These are phyloP conservation scores for Mycena sp. DNA, from an alignment of 1,284 basidiomycete genomes.

Conservation along the genomic window DNA sequence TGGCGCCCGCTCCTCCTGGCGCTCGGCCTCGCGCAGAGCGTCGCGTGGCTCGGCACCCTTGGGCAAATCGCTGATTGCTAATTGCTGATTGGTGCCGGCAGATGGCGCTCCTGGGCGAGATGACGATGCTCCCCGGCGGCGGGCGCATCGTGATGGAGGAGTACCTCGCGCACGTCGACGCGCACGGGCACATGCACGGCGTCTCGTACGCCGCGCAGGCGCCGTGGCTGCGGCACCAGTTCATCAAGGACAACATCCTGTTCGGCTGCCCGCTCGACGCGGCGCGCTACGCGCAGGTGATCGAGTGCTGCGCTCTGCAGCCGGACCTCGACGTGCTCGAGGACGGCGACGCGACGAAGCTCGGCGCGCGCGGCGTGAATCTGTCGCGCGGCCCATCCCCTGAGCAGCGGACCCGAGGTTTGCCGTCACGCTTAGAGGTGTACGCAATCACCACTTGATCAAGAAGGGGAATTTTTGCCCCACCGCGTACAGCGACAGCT, in stretches of 20 bases:
- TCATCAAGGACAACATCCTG: slow-evolving; percentile 66
- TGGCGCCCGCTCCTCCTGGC: slow-evolving; percentile 15
- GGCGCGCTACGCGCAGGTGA: slow-evolving; percentile 58
- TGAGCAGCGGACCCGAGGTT: no score
- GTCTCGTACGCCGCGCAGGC: slow-evolving; percentile 86
- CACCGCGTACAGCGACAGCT: no score
- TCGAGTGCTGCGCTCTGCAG: slow-evolving; percentile 68
- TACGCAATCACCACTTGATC: no score
- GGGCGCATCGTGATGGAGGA: slow-evolving; percentile 73
- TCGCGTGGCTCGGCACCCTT: slow-evolving; percentile 17
- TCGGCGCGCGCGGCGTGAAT: no score
- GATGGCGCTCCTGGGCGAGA: no score
- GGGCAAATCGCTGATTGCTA: no score
- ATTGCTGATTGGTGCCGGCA: no score
- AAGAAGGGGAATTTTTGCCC: no score
- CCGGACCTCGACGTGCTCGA: slow-evolving; percentile 71
- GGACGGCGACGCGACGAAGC: slow-evolving; percentile 61
- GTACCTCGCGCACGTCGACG: slow-evolving; percentile 63
- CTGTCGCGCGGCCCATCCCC: no score
- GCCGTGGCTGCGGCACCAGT: slow-evolving; percentile 47
- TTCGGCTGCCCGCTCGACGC: slow-evolving; percentile 67
- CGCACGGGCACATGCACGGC: slow-evolving; percentile 68
- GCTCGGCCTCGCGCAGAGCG: slow-evolving; percentile 8
- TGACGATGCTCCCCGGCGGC: slow-evolving; percentile 62
- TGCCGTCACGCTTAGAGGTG: no score